Conservation (phyloP, 208 protist genomes). For the Trypanosoma congolense region DNA sequence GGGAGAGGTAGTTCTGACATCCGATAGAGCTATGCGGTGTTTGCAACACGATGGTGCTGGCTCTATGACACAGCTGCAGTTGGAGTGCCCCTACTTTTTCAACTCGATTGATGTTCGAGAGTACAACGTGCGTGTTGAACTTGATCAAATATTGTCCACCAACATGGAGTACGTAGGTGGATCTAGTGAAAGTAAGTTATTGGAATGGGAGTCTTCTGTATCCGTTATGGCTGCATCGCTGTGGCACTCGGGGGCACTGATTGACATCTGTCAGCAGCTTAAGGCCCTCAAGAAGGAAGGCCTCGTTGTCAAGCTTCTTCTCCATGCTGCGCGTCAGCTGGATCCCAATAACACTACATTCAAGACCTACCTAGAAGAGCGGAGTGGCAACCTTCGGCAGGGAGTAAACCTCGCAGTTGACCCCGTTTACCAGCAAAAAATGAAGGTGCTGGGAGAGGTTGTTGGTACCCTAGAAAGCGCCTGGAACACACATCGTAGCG, state of each 20-base stretch:
- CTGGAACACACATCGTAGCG: conserved; percentile 75
- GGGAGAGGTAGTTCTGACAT: conserved; percentile 43
- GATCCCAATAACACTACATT: conserved; percentile 61
- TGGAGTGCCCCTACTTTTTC: conserved; percentile 83
- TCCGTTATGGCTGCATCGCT: conserved; percentile 53
- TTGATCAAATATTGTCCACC: conserved; percentile 42
- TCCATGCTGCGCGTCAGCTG: conserved; percentile 78
- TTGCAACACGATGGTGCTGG: conserved; percentile 31
- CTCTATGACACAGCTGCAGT: conserved; percentile 52
- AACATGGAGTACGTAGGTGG: conserved; percentile 33
- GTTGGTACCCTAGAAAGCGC: conserved; percentile 51
- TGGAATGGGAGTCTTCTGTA: conserved; percentile 58
- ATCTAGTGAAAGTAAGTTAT: conserved; percentile 44
- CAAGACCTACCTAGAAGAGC: conserved; percentile 47
- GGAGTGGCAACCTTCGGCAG: conserved; percentile 22
- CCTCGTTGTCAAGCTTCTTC: conserved; percentile 66
- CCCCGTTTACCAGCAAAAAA: conserved; percentile 60
- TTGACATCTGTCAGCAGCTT: conserved; percentile 75
- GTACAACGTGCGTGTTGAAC: conserved; percentile 56
- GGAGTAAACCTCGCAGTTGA: conserved; percentile 10
- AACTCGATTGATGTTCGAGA: conserved; percentile 54
- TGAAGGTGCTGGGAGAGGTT: conserved; percentile 45
- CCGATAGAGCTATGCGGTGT: conserved; percentile 39
- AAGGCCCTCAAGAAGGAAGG: conserved; percentile 60
- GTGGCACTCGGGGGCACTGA: conserved; percentile 73